Conservation (phyloP, 2,329 filamentous ascomycete species). For the Neofusicoccum cordaticola region DNA sequence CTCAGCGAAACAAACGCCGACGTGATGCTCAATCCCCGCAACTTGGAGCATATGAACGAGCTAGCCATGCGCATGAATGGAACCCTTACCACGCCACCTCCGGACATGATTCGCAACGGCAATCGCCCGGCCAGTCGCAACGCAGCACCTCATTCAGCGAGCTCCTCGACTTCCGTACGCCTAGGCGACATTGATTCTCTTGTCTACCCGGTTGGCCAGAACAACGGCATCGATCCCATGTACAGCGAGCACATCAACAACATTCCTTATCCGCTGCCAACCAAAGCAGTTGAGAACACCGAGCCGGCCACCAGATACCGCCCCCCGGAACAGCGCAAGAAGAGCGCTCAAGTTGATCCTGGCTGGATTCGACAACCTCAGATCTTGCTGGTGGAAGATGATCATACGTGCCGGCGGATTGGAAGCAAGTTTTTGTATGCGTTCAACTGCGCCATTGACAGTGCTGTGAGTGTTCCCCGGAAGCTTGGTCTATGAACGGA, state of each 20-base stretch:
- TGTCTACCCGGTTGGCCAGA: slow-evolving; percentile 88
- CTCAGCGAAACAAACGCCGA: slow-evolving; percentile 65
- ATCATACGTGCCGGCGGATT: slow-evolving; percentile 64
- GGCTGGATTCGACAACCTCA: slow-evolving; percentile 68
- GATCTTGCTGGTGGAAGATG: slow-evolving; percentile 86
- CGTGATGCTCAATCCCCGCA: slow-evolving; percentile 61
- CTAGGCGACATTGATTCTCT: slow-evolving; percentile 64
- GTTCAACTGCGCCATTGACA: slow-evolving; percentile 63
- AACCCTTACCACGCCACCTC: slow-evolving; percentile 56
- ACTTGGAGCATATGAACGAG: slow-evolving; percentile 64
- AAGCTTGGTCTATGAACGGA: neutral
- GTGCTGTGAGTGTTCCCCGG: slow-evolving; percentile 50
- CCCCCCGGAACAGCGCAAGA: slow-evolving; percentile 48
- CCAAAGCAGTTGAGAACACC: slow-evolving; percentile 56
- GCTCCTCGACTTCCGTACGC: slow-evolving; percentile 51
- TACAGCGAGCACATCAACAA: slow-evolving; percentile 92
- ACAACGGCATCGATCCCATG: slow-evolving; percentile 90
- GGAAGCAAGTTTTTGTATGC: slow-evolving; percentile 66
- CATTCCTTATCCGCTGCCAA: slow-evolving; percentile 78
- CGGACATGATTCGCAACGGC: slow-evolving; percentile 51
- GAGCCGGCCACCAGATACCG: slow-evolving; percentile 32
- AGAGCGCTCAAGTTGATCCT: slow-evolving; percentile 59
- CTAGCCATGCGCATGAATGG: slow-evolving; percentile 54
- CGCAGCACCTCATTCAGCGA: slow-evolving; percentile 43
- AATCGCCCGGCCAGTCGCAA: slow-evolving; percentile 45